Percentiles rank a stretch among this genome's conserved stretches.
phyloP scores from a whole-genome alignment of 352 stramenopile genomes.

The Phytophthora multivora region DNA sequence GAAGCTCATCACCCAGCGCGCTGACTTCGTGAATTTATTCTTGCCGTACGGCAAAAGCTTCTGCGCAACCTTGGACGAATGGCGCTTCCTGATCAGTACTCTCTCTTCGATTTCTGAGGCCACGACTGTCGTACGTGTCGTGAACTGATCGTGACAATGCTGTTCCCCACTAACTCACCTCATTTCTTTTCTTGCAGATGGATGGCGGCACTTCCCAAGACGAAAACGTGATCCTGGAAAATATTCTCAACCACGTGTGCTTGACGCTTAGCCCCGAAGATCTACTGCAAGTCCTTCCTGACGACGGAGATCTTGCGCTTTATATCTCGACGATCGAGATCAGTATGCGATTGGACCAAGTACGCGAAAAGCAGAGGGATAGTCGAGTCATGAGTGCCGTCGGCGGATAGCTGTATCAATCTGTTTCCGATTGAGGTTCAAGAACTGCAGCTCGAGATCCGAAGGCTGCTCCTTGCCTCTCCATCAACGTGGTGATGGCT shows the following conservation, averaged over 20 bases:
- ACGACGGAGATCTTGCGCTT: conserved; percentile 72
- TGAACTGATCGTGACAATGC: background rate
- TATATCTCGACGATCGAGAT: conserved; percentile 81
- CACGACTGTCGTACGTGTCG: conserved; percentile 38
- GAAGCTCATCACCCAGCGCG: conserved; percentile 54
- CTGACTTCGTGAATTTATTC: conserved; percentile 65
- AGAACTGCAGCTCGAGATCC: conserved; percentile 23
- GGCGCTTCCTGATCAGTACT: conserved; percentile 73
- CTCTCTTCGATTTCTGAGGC: conserved; percentile 53
- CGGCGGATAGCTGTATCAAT: conserved; percentile 29
- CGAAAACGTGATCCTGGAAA: conserved; percentile 57
- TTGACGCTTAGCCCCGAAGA: conserved; percentile 77
- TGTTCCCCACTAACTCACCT: conserved; percentile 1
- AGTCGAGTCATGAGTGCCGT: conserved; percentile 22
- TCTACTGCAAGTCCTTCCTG: conserved; percentile 74
- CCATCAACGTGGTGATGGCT: conserved; percentile 65
- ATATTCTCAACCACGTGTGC: conserved; percentile 72
- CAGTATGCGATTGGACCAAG: conserved; percentile 56
- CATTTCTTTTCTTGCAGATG: conserved; percentile 7
- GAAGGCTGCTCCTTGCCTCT: conserved; percentile 49
- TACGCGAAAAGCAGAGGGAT: conserved; percentile 37
- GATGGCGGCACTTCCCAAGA: conserved; percentile 15
- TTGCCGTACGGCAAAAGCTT: conserved; percentile 77
- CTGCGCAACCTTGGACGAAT: conserved; percentile 75
- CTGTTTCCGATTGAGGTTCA: conserved; percentile 20